These are phyloP conservation scores for Rhizodiscina lignyota DNA, from an alignment of 495 filamentous ascomycete genomes.

Conservation along the genomic window DNA sequence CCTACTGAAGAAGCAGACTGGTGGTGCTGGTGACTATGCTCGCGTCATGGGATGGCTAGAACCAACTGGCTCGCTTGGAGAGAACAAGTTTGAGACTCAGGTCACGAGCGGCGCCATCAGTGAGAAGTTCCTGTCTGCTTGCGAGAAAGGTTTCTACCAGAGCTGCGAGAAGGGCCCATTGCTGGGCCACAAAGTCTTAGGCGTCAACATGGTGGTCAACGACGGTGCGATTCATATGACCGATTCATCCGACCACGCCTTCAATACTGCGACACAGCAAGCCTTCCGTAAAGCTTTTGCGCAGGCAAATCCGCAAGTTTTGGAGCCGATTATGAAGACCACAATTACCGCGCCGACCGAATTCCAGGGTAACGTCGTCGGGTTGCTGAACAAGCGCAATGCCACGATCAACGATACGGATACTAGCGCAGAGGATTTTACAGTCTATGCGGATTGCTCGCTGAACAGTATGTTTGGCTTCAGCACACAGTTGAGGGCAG, in stretches of 20 bases:
- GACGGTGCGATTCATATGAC: conserved; percentile 97
- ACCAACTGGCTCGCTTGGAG: conserved; percentile 52
- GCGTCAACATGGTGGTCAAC: conserved; percentile 78
- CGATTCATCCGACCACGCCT: conserved; percentile 96
- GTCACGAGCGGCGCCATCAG: conserved; percentile 82
- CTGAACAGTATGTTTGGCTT: conserved; percentile 98
- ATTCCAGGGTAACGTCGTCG: conserved; percentile 95
- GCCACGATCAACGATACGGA: conserved; percentile 93
- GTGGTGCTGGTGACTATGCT: conserved; percentile 91
- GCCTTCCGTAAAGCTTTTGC: conserved; percentile 93
- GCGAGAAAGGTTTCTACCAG: conserved; percentile 85
- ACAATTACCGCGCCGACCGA: conserved; percentile 88
- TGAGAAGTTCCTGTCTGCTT: conserved; percentile 92
- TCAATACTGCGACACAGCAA: conserved; percentile 90
- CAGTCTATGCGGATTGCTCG: conserved; percentile 80
- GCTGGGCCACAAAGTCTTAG: conserved; percentile 86
- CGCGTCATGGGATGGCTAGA: conserved; percentile 89
- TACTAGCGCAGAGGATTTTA: conserved; percentile 88
- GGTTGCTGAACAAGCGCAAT: conserved; percentile 89
- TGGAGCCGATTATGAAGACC: conserved; percentile 98
- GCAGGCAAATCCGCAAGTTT: conserved; percentile 56
- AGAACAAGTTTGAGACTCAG: conserved; percentile 73
- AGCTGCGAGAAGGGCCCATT: conserved; percentile 80
- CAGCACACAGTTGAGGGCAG: conserved; percentile 70
- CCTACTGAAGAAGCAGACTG: conserved; percentile 88